A percentile compares a stretch with the other conserved stretches of the same genome.
These are phyloP conservation scores for Tuber magnatum DNA, from an alignment of 495 filamentous ascomycete species.

Conservation along the genomic window DNA sequence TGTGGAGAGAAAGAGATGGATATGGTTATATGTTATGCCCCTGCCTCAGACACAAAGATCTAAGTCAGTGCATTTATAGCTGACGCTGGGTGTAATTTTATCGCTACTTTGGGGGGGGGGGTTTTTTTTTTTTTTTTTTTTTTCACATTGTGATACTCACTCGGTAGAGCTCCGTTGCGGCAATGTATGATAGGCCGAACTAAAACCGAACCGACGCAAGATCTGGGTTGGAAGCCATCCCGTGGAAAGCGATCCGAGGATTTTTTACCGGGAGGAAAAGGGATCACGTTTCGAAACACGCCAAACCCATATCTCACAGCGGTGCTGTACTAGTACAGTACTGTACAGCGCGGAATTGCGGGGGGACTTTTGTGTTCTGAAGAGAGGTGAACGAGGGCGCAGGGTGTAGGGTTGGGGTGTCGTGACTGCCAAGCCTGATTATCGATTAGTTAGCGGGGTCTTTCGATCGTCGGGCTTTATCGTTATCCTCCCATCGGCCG, in stretches of 20 bases:
- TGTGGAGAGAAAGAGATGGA: neutral
- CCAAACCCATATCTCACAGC: neutral
- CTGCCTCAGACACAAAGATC: neutral
- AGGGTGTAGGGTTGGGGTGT: slow-evolving; percentile 42
- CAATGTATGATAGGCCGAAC: neutral
- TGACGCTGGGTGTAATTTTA: neutral
- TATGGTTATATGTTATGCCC: neutral
- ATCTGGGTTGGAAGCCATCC: neutral
- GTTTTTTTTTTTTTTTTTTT: too few relatives aligned
- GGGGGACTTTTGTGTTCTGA: neutral
- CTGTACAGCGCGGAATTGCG: neutral
- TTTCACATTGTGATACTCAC: neutral
- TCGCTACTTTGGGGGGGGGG: neutral
- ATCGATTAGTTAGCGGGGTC: slow-evolving; percentile 30
- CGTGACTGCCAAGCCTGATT: slow-evolving; percentile 43
- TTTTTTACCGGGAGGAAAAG: neutral
- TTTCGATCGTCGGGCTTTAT: slow-evolving; percentile 21
- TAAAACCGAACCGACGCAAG: neutral
- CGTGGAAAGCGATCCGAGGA: neutral
- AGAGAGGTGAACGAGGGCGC: neutral
- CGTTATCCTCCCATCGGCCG: slow-evolving; percentile 23
- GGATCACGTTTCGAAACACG: neutral
- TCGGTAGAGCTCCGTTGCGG: neutral
- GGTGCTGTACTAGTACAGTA: neutral
- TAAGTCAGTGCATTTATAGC: neutral